A percentile compares a stretch with the other conserved stretches of the same genome.
Conservation (phyloP, 148 eudicot species). For the Arbutus unedo region DNA sequence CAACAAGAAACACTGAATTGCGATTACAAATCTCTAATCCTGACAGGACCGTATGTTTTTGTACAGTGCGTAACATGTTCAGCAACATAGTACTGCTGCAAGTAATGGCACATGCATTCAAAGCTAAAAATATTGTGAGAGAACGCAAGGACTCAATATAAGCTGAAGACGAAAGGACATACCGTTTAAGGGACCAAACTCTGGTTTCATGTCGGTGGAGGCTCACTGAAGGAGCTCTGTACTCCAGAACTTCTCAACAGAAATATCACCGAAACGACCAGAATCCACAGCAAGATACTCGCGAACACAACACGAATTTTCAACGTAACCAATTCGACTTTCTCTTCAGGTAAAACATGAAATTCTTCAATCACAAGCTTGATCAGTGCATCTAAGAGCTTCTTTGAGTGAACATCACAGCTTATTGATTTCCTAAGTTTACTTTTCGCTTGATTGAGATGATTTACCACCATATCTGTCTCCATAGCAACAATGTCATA, state of each 20-base stretch:
- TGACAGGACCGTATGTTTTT: not conserved
- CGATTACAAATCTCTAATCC: not conserved
- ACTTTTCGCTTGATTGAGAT: constrained; percentile 45
- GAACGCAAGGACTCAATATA: too few relatives aligned
- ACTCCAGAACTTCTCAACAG: constrained; percentile 15
- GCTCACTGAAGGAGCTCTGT: constrained; percentile 28
- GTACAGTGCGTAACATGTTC: not conserved
- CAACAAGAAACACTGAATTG: too few relatives aligned
- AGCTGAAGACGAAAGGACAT: not conserved
- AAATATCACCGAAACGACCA: constrained; percentile 20
- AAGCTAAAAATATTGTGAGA: too few relatives aligned
- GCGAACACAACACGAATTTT: constrained; percentile 21
- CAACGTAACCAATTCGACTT: constrained; percentile 27
- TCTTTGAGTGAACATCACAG: constrained; percentile 33
- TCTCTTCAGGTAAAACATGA: constrained; percentile 35
- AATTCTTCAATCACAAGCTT: constrained; percentile 42
- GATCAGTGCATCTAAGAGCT: constrained; percentile 44
- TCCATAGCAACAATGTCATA: constrained; percentile 19
- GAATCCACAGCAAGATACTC: constrained; percentile 36
- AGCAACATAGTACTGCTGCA: constrained; percentile 1
- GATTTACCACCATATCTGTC: constrained; percentile 40
- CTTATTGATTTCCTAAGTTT: constrained; percentile 35
- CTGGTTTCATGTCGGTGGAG: constrained; percentile 45
- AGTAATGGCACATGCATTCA: not conserved
- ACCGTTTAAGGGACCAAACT: not conserved